Conservation (phyloP, 306 rosid genomes). For the Quercus berberidifolia region DNA sequence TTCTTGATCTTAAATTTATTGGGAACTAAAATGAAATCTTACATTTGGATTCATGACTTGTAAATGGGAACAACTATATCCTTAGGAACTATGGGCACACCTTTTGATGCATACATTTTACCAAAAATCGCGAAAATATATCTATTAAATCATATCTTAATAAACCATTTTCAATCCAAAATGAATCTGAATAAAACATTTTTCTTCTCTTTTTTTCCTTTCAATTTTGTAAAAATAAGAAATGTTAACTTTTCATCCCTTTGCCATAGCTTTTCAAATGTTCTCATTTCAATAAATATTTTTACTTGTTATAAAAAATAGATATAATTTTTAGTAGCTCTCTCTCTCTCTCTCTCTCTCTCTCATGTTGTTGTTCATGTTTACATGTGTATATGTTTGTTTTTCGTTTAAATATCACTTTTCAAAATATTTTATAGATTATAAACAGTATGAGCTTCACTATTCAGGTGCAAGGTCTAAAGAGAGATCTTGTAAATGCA, state of each 20-base stretch:
- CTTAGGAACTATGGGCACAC: no score
- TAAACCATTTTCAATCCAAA: no score
- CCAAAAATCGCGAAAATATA: no score
- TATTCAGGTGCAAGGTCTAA: slow-evolving; percentile 86
- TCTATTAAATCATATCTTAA: no score
- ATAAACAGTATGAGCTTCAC: slow-evolving; percentile 17
- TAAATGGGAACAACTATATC: no score
- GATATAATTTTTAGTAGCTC: neutral
- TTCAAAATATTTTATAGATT: neutral
- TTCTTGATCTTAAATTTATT: neutral
- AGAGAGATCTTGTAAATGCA: slow-evolving; percentile 74
- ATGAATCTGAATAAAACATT: no score
- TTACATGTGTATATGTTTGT: neutral
- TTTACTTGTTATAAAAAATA: neutral
- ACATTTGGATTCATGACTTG: neutral
- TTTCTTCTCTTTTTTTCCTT: no score
- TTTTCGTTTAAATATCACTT: neutral
- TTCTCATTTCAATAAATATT: no score
- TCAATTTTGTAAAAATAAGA: no score
- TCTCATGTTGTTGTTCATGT: neutral
- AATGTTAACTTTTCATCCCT: no score
- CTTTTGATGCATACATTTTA: no score
- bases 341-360: neutral
- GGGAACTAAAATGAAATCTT: neutral
- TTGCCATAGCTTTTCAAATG: no score